Percentiles rank a stretch among this genome's conserved stretches.
These are phyloP conservation scores for Cercospora zeina DNA, from an alignment of 2,329 filamentous ascomycete species.

Conservation along the genomic window DNA sequence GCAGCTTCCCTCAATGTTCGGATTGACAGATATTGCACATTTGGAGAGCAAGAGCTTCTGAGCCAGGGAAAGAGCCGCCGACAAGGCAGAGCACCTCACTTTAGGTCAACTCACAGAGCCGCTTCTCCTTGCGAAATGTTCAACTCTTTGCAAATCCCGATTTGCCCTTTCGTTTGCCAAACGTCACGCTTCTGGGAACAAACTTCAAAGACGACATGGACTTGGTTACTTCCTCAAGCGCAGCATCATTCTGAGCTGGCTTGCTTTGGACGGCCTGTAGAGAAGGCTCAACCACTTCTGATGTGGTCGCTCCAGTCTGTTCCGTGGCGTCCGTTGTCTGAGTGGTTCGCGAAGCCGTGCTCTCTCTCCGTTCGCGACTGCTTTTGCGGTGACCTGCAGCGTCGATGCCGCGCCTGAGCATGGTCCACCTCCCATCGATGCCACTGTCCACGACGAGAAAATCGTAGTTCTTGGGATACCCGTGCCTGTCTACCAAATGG, in stretches of 20 bases:
- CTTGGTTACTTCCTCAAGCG: slow-evolving; percentile 25
- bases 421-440: slow-evolving; percentile 79
- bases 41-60: not conserved
- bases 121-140: not conserved
- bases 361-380: slow-evolving; percentile 32
- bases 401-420: slow-evolving; percentile 62
- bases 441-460: slow-evolving; percentile 84
- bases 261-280: not conserved
- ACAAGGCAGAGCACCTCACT: not conserved
- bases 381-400: slow-evolving; percentile 38
- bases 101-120: not conserved
- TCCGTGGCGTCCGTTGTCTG: slow-evolving; percentile 30
- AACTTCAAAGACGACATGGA: slow-evolving; percentile 33
- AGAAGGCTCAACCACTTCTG: not conserved
- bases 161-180: slow-evolving; percentile 31
- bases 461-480: slow-evolving; percentile 83
- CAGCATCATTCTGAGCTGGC: slow-evolving; percentile 8
- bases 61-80: not conserved
- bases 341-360: slow-evolving; percentile 27
- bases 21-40: no score
- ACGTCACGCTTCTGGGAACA: slow-evolving; percentile 30
- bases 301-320: slow-evolving; percentile 14
- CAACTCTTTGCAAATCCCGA: slow-evolving; percentile 32
- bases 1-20: no score
- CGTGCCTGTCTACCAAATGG: slow-evolving; percentile 92